A percentile compares a stretch with the other conserved stretches of the same genome.
Evolutionary conservation across 129 eudicot species (phyloP).

Genomic region (Lactuca sativa): DNA sequence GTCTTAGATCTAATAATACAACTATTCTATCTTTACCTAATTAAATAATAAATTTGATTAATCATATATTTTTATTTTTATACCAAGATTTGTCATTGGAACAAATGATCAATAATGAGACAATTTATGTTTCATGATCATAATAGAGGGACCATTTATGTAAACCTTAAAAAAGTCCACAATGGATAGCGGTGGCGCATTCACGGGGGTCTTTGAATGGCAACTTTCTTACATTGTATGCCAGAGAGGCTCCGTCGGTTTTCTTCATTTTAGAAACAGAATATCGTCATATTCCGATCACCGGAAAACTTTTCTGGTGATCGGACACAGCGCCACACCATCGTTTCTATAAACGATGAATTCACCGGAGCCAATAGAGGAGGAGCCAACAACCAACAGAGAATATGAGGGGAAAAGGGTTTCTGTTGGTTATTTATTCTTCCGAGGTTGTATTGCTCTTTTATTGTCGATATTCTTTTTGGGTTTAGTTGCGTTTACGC

Average conservation of each 20-base stretch:
- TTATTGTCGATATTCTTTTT: conserved; percentile 35
- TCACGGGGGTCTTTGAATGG: conserved; percentile 15
- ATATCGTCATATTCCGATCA: conserved; percentile 39
- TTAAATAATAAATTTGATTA: background rate
- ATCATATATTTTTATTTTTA: background rate
- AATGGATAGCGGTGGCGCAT: conserved; percentile 18
- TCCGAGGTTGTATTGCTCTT: conserved; percentile 38
- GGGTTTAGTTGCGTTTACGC: conserved; percentile 29
- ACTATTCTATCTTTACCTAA: no score
- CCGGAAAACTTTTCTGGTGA: conserved; percentile 55
- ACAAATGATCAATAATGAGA: background rate
- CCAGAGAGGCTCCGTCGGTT: conserved; percentile 13
- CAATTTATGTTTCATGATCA: background rate
- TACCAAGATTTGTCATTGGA: background rate
- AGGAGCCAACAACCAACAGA: background rate
- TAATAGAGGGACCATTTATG: conserved; percentile 9
- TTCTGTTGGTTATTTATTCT: conserved; percentile 12
- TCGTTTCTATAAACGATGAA: conserved; percentile 36
- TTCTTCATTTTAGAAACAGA: conserved; percentile 17
- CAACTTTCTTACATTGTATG: conserved; percentile 1
- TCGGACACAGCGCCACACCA: conserved; percentile 28
- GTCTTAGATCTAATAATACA: background rate
- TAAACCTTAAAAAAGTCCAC: conserved; percentile 18
- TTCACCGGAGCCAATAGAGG: conserved; percentile 41
- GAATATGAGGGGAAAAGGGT: conserved; percentile 11